Conservation (phyloP, 345 rosid genomes). For the Xanthoceras sorbifolium region DNA sequence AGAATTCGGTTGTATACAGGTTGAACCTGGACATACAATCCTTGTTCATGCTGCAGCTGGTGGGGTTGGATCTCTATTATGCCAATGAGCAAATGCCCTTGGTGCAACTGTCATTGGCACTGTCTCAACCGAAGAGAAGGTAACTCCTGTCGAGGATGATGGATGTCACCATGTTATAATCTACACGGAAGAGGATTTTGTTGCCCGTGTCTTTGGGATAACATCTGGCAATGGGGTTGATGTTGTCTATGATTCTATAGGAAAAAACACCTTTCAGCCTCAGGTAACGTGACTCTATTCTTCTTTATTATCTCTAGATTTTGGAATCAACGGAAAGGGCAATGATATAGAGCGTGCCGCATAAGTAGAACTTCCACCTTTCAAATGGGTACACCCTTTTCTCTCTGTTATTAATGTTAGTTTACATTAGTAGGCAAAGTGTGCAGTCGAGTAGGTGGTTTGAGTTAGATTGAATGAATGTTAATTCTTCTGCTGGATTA, state of each 20-base stretch:
- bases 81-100: constrained; percentile 91
- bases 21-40: constrained; percentile 70
- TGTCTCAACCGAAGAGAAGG: constrained; percentile 84
- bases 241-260: constrained; percentile 90
- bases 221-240: constrained; percentile 83
- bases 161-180: constrained; percentile 86
- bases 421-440: neutral
- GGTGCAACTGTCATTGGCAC: constrained; percentile 91
- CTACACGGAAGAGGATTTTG: constrained; percentile 82
- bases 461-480: too few species aligned
- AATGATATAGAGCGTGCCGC: neutral
- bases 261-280: constrained; percentile 83
- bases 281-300: constrained; percentile 45
- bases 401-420: neutral
- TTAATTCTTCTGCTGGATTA: too few species aligned
- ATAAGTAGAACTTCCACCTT: neutral
- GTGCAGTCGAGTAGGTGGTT: neutral
- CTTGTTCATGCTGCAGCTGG: constrained; percentile 97
- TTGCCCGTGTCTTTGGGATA: constrained; percentile 67
- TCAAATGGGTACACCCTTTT: neutral
- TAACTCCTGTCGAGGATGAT: constrained; percentile 87
- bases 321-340: neutral
- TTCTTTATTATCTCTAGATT: neutral
- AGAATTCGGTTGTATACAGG: constrained; percentile 37
- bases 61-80: constrained; percentile 86